A percentile compares a stretch with the other conserved stretches of the same genome.
Evolutionary conservation across 345 rosid species (phyloP).

Genomic region (Pistacia vera): DNA sequence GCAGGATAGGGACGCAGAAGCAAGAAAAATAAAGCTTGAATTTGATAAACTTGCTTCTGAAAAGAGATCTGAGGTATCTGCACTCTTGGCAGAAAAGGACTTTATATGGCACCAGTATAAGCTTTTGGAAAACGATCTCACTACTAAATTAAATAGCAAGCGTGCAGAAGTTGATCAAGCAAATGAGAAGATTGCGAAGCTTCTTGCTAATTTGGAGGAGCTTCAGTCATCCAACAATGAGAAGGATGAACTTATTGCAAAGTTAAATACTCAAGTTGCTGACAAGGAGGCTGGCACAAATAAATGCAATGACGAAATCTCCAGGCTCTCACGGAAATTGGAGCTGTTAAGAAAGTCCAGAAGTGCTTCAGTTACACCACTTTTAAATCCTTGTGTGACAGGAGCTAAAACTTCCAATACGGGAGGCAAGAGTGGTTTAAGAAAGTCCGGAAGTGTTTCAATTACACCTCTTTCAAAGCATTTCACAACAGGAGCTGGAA

Average conservation of each 20-base stretch:
- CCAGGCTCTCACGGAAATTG: constrained; percentile 50
- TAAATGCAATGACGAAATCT: constrained; percentile 46
- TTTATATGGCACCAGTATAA: constrained; percentile 80
- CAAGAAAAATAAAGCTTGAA: constrained; percentile 53
- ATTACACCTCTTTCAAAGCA: constrained; percentile 47
- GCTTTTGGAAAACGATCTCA: constrained; percentile 49
- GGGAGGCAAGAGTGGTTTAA: constrained; percentile 31
- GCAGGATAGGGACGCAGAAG: constrained; percentile 32
- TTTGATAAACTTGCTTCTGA: constrained; percentile 59
- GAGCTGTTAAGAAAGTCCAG: constrained; percentile 51
- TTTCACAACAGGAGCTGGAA: constrained; percentile 35
- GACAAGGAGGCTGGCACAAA: constrained; percentile 53
- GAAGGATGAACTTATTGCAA: constrained; percentile 63
- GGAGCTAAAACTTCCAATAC: constrained; percentile 28
- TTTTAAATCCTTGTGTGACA: constrained; percentile 40
- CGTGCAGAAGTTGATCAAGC: constrained; percentile 55
- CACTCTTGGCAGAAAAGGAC: constrained; percentile 58
- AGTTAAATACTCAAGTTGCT: constrained; percentile 44
- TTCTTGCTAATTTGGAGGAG: constrained; percentile 56
- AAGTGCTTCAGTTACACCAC: constrained; percentile 41
- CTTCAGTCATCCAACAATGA: constrained; percentile 56
- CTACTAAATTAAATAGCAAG: constrained; percentile 54
- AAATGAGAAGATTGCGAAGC: constrained; percentile 53
- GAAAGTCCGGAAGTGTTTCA: constrained; percentile 35
- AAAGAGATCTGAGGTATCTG: constrained; percentile 53